phyloP scores from a whole-genome alignment of 345 rosid genomes.

The Physaria fendleri region DNA sequence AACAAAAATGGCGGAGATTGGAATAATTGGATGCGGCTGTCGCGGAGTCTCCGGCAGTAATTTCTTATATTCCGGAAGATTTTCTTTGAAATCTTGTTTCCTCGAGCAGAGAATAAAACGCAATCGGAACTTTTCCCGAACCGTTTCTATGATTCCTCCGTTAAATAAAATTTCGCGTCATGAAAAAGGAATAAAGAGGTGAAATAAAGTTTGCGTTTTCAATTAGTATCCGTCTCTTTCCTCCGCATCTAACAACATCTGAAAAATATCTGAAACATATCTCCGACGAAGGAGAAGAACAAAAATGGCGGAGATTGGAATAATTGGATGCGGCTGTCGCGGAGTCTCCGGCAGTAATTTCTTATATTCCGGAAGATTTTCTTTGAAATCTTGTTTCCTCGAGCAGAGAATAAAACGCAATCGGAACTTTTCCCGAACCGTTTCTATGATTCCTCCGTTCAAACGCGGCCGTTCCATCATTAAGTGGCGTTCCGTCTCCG shows the following conservation, averaged over 20 bases:
- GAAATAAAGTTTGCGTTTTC: slow-evolving; percentile 3
- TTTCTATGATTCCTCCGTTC: slow-evolving; percentile 40
- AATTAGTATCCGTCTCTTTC: slow-evolving; percentile 32
- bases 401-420: slow-evolving; percentile 28
- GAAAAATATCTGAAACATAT: slow-evolving; percentile 30
- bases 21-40: slow-evolving; percentile 40
- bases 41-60: slow-evolving; percentile 31
- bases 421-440: slow-evolving; percentile 40
- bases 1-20: slow-evolving; percentile 40
- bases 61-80: slow-evolving; percentile 24
- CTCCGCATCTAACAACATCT: slow-evolving; percentile 32
- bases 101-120: slow-evolving; percentile 30
- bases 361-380: slow-evolving; percentile 24
- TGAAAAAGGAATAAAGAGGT: too few relatives aligned
- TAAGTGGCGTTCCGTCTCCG: slow-evolving; percentile 35
- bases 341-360: slow-evolving; percentile 28
- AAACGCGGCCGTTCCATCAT: slow-evolving; percentile 32
- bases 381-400: slow-evolving; percentile 30
- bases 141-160: too few relatives aligned
- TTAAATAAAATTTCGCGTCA: too few relatives aligned
- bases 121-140: slow-evolving; percentile 38
- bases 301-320: slow-evolving; percentile 42
- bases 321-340: slow-evolving; percentile 41
- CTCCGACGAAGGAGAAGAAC: slow-evolving; percentile 33
- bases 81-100: slow-evolving; percentile 28